phyloP scores from a whole-genome alignment of 2,329 filamentous ascomycete genomes.

The Fusarium austroafricanum region DNA sequence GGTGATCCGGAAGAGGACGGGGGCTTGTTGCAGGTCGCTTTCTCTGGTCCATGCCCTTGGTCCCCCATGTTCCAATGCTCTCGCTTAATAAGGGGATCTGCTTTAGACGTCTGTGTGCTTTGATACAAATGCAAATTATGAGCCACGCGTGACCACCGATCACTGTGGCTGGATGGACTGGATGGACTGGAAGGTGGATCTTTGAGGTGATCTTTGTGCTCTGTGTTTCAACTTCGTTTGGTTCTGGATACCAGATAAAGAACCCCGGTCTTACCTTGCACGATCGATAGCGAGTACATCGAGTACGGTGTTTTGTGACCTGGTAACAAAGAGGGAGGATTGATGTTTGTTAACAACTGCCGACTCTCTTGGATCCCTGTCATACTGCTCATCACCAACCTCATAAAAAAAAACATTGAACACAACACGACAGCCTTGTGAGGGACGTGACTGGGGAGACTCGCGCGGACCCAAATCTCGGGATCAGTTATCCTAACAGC shows the following conservation, averaged over 20 bases:
- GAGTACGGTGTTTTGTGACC: neutral
- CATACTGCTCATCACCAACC: neutral
- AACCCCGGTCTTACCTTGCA: neutral
- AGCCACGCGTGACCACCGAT: conserved; percentile 36
- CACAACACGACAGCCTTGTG: conserved; percentile 13
- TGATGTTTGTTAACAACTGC: conserved; percentile 1
- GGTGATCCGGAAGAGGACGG: conserved; percentile 10
- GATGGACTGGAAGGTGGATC: neutral
- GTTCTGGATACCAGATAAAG: neutral
- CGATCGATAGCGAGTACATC: neutral
- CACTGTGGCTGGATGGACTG: neutral
- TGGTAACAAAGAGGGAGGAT: neutral
- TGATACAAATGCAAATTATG: conserved; percentile 42
- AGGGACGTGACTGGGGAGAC: neutral
- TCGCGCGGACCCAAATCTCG: conserved; percentile 32
- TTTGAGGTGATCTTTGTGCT: conserved; percentile 13
- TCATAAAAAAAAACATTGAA: neutral
- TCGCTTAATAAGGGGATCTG: conserved; percentile 13
- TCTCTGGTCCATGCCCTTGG: conserved; percentile 17
- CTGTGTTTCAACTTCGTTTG: conserved; percentile 21
- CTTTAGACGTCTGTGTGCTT: conserved; percentile 12
- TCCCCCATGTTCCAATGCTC: conserved; percentile 4
- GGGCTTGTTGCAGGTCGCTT: conserved; percentile 13
- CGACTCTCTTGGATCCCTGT: neutral
- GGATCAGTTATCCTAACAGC: conserved; percentile 31